phyloP scores from a whole-genome alignment of 768 basidiomycete genomes.

The Termitomyces bulborhizus region DNA sequence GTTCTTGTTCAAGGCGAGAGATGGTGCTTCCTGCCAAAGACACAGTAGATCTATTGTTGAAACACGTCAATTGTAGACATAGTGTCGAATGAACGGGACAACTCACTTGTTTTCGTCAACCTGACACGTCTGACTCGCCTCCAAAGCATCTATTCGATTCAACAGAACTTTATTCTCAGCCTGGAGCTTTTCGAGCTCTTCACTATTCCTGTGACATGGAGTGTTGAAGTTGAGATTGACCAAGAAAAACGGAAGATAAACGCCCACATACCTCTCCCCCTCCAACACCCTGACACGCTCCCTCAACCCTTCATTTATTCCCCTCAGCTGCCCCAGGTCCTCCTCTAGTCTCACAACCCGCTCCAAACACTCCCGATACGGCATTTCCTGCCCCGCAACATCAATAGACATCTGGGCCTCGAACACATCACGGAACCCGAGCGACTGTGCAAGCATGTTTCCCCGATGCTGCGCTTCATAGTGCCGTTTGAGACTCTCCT shows the following conservation, averaged over 20 bases:
- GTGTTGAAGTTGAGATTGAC: background rate
- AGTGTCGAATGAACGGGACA: background rate
- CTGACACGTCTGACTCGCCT: background rate
- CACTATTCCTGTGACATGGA: background rate
- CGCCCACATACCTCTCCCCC: background rate
- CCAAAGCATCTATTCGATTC: background rate
- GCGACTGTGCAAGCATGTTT: conserved; percentile 29
- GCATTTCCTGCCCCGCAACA: conserved; percentile 24
- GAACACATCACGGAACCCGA: conserved; percentile 38
- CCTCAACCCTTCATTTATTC: conserved; percentile 19
- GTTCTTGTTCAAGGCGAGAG: conserved; percentile 17
- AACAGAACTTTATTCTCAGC: background rate
- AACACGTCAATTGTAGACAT: background rate
- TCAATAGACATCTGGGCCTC: conserved; percentile 38
- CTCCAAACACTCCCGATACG: conserved; percentile 30
- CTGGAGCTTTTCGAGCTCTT: background rate
- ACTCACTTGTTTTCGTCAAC: conserved; percentile 8
- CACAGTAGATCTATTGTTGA: background rate
- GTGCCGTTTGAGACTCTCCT: conserved; percentile 30
- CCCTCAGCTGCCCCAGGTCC: conserved; percentile 18
- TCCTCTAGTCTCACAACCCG: conserved; percentile 26
- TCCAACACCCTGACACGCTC: background rate
- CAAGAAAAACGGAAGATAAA: background rate
- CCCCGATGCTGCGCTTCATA: conserved; percentile 31
- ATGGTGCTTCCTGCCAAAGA: background rate